Percentiles rank a stretch among this genome's conserved stretches.
These are phyloP conservation scores for Croton laevigatus DNA, from an alignment of 441 rosid species.

Conservation along the genomic window DNA sequence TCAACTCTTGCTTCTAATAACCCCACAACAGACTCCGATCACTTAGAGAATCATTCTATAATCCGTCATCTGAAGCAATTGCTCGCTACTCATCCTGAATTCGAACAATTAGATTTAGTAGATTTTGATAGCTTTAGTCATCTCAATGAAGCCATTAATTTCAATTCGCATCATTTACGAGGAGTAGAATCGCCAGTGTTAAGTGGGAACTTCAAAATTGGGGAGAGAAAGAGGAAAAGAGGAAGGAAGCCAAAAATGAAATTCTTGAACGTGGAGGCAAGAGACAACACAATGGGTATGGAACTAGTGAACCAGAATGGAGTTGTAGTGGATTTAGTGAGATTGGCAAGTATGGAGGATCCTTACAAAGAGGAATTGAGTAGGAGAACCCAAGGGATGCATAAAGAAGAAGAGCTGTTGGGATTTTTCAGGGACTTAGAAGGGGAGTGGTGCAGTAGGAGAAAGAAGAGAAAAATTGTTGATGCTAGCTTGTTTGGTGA, in stretches of 20 bases:
- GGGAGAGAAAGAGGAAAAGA: conserved; percentile 54
- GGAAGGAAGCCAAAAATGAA: conserved; percentile 50
- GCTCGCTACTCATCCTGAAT: conserved; percentile 50
- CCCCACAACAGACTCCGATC: conserved; percentile 35
- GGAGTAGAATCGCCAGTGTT: not conserved
- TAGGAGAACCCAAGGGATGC: conserved; percentile 54
- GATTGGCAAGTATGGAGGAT: conserved; percentile 44
- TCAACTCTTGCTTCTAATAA: conserved; percentile 17
- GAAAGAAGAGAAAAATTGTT: conserved; percentile 77
- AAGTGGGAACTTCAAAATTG: not conserved
- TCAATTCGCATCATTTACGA: not conserved
- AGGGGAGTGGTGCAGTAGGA: conserved; percentile 78
- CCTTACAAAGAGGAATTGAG: conserved; percentile 53
- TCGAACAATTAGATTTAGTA: conserved; percentile 23
- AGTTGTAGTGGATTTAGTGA: conserved; percentile 41
- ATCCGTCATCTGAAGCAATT: conserved; percentile 43
- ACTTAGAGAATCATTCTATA: conserved; percentile 47
- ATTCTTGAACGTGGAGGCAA: conserved; percentile 24
- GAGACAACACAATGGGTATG: conserved; percentile 23
- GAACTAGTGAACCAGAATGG: conserved; percentile 56
- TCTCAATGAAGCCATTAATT: conserved; percentile 12
- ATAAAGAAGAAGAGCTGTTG: conserved; percentile 52
- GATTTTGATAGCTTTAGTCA: conserved; percentile 21
- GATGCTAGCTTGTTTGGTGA: conserved; percentile 62
- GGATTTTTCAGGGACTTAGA: conserved; percentile 56